Conservation (phyloP, 176 grass and related monocot species). For the Themeda triandra region DNA sequence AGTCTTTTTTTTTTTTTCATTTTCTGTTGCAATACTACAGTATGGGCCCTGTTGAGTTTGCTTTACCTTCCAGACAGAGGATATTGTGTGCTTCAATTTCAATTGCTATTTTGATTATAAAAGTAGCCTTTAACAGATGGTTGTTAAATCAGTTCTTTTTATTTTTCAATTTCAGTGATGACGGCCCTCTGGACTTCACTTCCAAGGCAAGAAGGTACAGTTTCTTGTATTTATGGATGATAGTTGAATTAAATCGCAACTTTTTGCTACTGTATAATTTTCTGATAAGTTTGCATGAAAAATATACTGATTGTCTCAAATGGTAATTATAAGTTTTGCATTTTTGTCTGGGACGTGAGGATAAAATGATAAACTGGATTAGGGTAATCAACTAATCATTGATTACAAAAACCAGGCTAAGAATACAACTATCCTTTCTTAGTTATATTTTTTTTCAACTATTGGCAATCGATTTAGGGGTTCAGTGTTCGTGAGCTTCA, state of each 20-base stretch:
- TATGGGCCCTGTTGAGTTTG: not conserved
- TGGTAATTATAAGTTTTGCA: not conserved
- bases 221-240: not conserved
- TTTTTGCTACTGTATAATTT: not conserved
- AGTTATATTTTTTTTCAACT: not conserved
- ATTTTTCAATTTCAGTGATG: conserved; percentile 52
- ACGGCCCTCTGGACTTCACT: conserved; percentile 56
- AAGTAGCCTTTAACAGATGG: not conserved
- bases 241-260: not conserved
- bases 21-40: not conserved
- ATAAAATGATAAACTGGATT: not conserved
- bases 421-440: not conserved
- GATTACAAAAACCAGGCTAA: not conserved
- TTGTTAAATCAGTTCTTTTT: not conserved
- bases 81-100: not conserved
- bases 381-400: not conserved
- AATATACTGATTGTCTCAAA: not conserved
- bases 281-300: not conserved
- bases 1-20: not conserved
- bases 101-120: not conserved
- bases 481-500: not conserved
- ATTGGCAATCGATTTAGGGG: not conserved
- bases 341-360: not conserved
- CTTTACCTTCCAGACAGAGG: not conserved
- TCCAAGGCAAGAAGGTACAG: conserved; percentile 72